Base-by-base conservation (phyloP, 2,329 filamentous ascomycete species). In the Sclerotinia spermophila region DNA sequence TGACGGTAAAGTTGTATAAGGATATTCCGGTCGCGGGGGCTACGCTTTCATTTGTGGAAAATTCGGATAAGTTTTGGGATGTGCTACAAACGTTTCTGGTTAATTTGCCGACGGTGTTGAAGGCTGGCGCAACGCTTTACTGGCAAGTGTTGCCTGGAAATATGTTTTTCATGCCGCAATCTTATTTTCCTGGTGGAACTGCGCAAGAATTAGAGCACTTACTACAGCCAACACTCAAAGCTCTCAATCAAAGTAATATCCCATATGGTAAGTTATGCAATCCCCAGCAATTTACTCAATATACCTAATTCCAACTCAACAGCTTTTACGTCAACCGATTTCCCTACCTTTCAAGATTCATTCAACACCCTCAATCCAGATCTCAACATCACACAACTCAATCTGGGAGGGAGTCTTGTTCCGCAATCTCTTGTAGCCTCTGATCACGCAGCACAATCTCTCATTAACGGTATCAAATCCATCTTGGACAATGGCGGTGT, bases 1-100 rank as follows among this genome's bases (percentile, higher is more conserved):
- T 89, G 77, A 89, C 86, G 0, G 64, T 86, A 17, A 84, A 84
- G 70, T 83, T 85, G 0, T 81, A 86, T 74, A 81, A 82, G 0
- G 83, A 82, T 3, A 77, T 76, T 0, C 78, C 78, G 0, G 79
- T 80, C 8, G 59, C 45, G 17, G 65, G 60, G 11, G 66, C 55
- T 19, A 67, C 59, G 17, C 48, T 72, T 19, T 33, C 55, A 11
- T 71, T 71, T 17, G 35, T 53, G 5, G 61, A 67, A 48, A 3
- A 62, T n/a, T 62, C 67, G 1, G 67, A 72, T n/a, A 38, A 33
- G 13, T 72, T 42, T 38, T 72, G 67, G 55, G 67, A 56, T 56
- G 61, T 69, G 21, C 10, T 72, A 2, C 38, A 69, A 27, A 51
- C 44, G 3, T 70, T 72, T 48, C 53, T 70, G 19, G 21, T 61